Evolutionary conservation across 2,329 filamentous ascomycete species (phyloP).

Genomic region (Cercospora sojina): DNA sequence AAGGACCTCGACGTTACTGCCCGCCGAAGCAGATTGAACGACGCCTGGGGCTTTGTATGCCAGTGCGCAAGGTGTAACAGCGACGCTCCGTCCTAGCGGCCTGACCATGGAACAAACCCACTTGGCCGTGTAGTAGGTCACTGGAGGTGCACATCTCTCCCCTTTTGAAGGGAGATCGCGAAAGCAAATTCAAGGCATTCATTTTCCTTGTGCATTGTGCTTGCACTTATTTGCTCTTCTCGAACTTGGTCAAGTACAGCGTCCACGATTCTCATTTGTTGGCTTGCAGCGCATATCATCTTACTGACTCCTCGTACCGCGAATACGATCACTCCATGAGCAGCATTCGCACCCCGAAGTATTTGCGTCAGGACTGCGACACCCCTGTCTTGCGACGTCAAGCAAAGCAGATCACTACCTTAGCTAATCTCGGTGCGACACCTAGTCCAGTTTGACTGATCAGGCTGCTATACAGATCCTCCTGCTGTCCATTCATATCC

Average conservation of each 20-base stretch:
- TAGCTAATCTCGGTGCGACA: conserved; percentile 1
- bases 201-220: background rate
- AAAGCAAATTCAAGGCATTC: background rate
- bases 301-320: background rate
- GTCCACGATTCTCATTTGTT: background rate
- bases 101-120: background rate
- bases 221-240: background rate
- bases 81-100: conserved; percentile 7
- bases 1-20: conserved; percentile 39
- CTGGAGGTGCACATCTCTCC: background rate
- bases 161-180: background rate
- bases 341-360: background rate
- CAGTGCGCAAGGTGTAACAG: conserved; percentile 42
- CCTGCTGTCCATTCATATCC: background rate
- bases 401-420: background rate
- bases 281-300: background rate
- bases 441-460: background rate
- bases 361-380: background rate
- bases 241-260: background rate
- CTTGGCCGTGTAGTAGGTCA: background rate
- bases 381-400: background rate
- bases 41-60: conserved; percentile 50
- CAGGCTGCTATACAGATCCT: background rate
- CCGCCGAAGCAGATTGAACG: conserved; percentile 41
- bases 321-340: background rate